phyloP scores from a whole-genome alignment of 495 filamentous ascomycete genomes.

The Penicillium ochrochloron region DNA sequence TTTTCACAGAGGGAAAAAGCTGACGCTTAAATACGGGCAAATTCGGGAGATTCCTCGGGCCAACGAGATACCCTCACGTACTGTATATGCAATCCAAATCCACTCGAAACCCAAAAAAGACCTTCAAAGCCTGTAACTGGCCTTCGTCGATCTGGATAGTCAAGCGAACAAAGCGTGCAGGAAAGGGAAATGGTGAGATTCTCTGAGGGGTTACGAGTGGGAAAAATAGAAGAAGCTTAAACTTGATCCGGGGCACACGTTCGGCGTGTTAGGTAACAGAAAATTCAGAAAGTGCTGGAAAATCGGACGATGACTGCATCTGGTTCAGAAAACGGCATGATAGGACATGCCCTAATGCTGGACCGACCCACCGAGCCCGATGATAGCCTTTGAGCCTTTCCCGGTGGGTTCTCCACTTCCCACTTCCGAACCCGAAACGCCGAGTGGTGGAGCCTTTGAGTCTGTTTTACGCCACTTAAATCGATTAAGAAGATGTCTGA shows the following conservation, averaged over 20 bases:
- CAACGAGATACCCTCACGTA: conserved; percentile 1
- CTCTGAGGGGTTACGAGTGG: conserved; percentile 4
- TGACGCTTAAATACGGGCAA: conserved; percentile 1
- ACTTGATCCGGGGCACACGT: neutral
- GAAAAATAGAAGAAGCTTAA: conserved; percentile 1
- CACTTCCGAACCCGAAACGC: conserved; percentile 4
- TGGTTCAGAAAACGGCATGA: neutral
- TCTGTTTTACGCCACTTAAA: conserved; percentile 1
- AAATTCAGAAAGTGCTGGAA: neutral
- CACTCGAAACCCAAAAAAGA: neutral
- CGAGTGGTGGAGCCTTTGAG: conserved; percentile 1
- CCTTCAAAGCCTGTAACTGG: neutral
- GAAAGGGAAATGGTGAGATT: neutral
- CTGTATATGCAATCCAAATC: too few relatives aligned
- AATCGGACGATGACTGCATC: conserved; percentile 4
- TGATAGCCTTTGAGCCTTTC: neutral
- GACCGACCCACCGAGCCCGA: neutral
- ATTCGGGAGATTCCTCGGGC: neutral
- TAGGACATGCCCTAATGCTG: neutral
- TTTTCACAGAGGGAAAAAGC: neutral
- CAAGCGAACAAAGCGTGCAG: neutral
- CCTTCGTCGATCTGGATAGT: neutral
- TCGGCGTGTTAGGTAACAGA: neutral
- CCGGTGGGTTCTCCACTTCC: neutral
- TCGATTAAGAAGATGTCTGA: neutral